A percentile compares a stretch with the other conserved stretches of the same genome.
phyloP scores from a whole-genome alignment of 257 asterid genomes.

The Gardenia jasminoides region DNA sequence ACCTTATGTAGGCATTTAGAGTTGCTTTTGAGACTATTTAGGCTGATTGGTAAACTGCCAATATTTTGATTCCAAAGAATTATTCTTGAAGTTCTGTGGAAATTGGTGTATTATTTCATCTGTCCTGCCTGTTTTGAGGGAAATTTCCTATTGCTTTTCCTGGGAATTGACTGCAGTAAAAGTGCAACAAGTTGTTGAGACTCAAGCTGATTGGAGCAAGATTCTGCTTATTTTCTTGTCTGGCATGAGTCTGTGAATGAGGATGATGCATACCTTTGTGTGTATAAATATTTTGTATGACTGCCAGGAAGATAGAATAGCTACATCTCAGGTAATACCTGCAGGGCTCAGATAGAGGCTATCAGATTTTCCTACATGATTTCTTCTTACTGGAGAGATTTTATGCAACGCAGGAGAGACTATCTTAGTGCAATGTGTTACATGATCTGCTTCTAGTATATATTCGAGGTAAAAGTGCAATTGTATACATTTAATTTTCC shows the following conservation, averaged over 20 bases:
- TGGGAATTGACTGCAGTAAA: not conserved
- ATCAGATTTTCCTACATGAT: not conserved
- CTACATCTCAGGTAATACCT: not conserved
- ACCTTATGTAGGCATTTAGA: not conserved
- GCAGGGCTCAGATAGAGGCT: not conserved
- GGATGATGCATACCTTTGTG: not conserved
- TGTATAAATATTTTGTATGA: not conserved
- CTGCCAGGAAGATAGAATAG: not conserved
- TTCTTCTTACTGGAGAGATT: not conserved
- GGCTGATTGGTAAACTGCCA: not conserved
- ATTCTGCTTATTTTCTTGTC: not conserved
- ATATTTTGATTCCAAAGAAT: not conserved
- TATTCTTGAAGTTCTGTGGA: not conserved
- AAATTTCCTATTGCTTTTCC: not conserved
- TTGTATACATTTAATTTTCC: slow-evolving; percentile 1
- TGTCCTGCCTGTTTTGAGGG: not conserved
- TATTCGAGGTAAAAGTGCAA: not conserved
- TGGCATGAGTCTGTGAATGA: not conserved
- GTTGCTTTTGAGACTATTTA: not conserved
- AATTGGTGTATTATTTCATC: not conserved
- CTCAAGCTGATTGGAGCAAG: not conserved
- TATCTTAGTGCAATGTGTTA: not conserved
- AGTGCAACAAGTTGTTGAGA: not conserved
- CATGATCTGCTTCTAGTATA: not conserved
- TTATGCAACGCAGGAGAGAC: not conserved